Base-by-base conservation (phyloP, 164 flowering plant genomes). In the Paratinospora sagittata region DNA sequence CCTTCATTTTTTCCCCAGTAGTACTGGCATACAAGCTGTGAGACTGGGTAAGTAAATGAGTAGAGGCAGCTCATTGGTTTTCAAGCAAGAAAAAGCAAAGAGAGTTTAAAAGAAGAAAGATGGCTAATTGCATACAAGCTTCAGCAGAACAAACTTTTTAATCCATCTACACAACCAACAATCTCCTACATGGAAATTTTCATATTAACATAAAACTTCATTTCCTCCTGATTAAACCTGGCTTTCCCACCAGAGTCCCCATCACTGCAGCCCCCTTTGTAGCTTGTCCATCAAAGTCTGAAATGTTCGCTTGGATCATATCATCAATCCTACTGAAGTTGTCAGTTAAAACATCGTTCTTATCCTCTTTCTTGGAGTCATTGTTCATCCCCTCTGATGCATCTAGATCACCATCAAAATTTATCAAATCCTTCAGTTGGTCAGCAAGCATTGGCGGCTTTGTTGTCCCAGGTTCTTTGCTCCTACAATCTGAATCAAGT, bases 401-500 rank as follows among this genome's bases (percentile, higher is more conserved):
- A 65, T 67, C 70, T 24, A 34, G 49, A 30, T 67, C 72, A 72
- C 39, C 90, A 76, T 84, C 86, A 79, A 78, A 84, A 80, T 55
- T 66, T 0, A 84, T 69, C 78, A 89, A 76, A 76, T 86, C 96
- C 77, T 82, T 85, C 78, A 85, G 37, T 24, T 80, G 84, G 55
- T 79, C 81, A 43, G 77, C 80, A 43, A 72, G 74, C 43, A 57
- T 27, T n/a, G 68, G 71, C 0, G 81, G 66, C 70, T 77, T 72
- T 1, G 67, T 63, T 23, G 57, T 24, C 62, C 72, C 74, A 64
- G 62, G 69, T 62, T 67, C 72, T n/a, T n/a, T n/a, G 73, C 10
- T 16, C 3, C 58, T 13, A 68, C 37, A 39, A 81, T 85, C 83
- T 61, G 71, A 72, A 79, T 88, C 87, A 30, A 84, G 75, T 70